phyloP scores from a whole-genome alignment of 768 basidiomycete species.

The Amanita phalloides region DNA sequence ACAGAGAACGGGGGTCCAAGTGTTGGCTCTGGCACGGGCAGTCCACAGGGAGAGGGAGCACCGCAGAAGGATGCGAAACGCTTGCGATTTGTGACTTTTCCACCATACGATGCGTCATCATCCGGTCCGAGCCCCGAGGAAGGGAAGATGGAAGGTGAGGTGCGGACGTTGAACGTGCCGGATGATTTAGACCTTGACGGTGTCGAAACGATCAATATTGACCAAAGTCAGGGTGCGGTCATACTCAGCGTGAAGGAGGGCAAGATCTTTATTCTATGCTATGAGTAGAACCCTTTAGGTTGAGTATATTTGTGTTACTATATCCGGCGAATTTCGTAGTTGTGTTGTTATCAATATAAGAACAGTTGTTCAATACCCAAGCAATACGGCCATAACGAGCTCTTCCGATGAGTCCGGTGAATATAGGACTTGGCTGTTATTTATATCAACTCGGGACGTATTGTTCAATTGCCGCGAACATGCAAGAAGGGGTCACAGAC shows the following conservation, averaged over 20 bases:
- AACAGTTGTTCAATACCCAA: background rate
- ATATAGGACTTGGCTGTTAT: background rate
- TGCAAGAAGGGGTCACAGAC: too few relatives aligned
- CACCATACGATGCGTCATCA: background rate
- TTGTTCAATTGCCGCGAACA: too few relatives aligned
- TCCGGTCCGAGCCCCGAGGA: background rate
- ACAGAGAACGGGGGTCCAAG: background rate
- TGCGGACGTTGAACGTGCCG: constrained; percentile 53
- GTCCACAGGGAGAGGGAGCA: background rate
- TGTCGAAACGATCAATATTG: constrained; percentile 71
- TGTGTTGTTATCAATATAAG: background rate
- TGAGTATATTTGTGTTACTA: background rate
- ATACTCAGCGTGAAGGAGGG: constrained; percentile 59
- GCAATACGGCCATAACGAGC: background rate
- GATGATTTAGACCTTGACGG: constrained; percentile 50
- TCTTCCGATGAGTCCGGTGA: background rate
- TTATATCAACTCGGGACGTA: background rate
- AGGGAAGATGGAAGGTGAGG: constrained; percentile 25
- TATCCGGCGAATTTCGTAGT: background rate
- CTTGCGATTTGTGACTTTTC: constrained; percentile 4
- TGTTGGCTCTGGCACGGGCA: background rate
- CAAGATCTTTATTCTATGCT: constrained; percentile 65
- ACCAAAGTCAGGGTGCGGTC: constrained; percentile 65
- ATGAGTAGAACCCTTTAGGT: constrained; percentile 25
- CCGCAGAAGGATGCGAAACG: constrained; percentile 1